phyloP scores from a whole-genome alignment of 1,284 basidiomycete genomes.

The Tremellales sp. region DNA sequence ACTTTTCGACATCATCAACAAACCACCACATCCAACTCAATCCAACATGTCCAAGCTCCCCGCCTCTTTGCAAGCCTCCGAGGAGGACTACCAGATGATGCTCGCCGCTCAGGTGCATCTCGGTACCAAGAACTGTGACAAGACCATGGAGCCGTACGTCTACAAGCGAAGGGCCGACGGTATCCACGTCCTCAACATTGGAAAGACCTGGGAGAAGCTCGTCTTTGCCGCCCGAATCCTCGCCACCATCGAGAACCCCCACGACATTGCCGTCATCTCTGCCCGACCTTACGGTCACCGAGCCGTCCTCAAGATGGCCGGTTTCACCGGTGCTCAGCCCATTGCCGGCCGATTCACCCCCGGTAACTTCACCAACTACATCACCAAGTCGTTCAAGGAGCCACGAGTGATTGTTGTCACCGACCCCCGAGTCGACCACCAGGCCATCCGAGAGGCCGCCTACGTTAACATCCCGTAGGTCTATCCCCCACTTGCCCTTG shows the following conservation, averaged over 20 bases:
- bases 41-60: conserved; percentile 67
- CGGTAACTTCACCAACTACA: conserved; percentile 99
- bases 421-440: conserved; percentile 98
- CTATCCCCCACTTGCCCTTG: background rate
- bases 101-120: conserved; percentile 95
- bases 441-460: conserved; percentile 98
- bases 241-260: conserved; percentile 93
- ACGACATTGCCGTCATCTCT: conserved; percentile 96
- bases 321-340: conserved; percentile 96
- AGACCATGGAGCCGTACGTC: conserved; percentile 97
- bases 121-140: conserved; percentile 97
- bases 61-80: conserved; percentile 84
- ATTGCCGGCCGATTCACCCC: conserved; percentile 99
- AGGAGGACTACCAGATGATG: conserved; percentile 95
- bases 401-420: conserved; percentile 96
- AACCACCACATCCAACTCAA: conserved; percentile 9
- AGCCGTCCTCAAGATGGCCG: conserved; percentile 96
- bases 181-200: conserved; percentile 95
- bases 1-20: conserved; percentile 10
- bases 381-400: conserved; percentile 99
- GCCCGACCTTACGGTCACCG: conserved; percentile 98
- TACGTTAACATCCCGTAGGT: conserved; percentile 93
- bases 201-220: conserved; percentile 99
- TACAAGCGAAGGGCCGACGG: conserved; percentile 95
- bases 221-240: conserved; percentile 92